These are phyloP conservation scores for Beauveria rudraprayagi DNA, from an alignment of 2,329 filamentous ascomycete species.

Conservation along the genomic window DNA sequence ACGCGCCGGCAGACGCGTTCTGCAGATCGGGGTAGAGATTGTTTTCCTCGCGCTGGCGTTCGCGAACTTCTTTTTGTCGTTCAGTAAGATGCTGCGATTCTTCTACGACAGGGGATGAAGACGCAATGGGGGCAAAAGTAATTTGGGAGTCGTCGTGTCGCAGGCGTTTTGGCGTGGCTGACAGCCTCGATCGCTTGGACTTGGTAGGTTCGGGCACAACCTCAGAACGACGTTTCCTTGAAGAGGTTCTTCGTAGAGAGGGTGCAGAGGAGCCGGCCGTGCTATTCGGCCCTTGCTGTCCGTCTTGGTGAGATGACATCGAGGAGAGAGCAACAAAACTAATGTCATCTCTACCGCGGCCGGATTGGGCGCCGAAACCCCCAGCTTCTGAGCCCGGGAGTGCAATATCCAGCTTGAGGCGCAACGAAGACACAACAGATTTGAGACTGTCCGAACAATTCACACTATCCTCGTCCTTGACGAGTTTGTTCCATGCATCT, in stretches of 20 bases:
- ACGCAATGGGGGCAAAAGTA: slow-evolving; percentile 62
- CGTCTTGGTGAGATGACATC: slow-evolving; percentile 21
- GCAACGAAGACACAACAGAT: slow-evolving; percentile 51
- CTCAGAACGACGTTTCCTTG: slow-evolving; percentile 14
- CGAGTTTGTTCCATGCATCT: slow-evolving; percentile 61
- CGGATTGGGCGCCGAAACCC: slow-evolving; percentile 31
- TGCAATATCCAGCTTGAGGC: slow-evolving; percentile 41
- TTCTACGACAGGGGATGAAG: slow-evolving; percentile 41
- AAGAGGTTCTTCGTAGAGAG: slow-evolving; percentile 14
- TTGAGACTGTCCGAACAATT: slow-evolving; percentile 60
- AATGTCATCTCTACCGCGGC: slow-evolving; percentile 40
- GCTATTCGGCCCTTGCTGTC: slow-evolving; percentile 10
- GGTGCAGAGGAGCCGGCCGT: slow-evolving; percentile 11
- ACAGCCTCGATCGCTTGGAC: slow-evolving; percentile 17
- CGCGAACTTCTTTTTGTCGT: slow-evolving; percentile 67
- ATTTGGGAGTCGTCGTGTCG: slow-evolving; percentile 80
- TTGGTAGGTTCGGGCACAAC: neutral
- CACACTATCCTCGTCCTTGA: slow-evolving; percentile 50
- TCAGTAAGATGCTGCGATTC: slow-evolving; percentile 74
- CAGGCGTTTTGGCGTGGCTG: slow-evolving; percentile 43
- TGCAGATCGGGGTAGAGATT: slow-evolving; percentile 61
- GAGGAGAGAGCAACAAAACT: slow-evolving; percentile 25
- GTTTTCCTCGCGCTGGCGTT: slow-evolving; percentile 60
- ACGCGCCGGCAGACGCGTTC: slow-evolving; percentile 2
- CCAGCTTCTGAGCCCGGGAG: slow-evolving; percentile 36